Percentiles rank a stretch among this genome's conserved stretches.
Conservation (phyloP, 305 asterid genomes). For the Fraxinus albicans region DNA sequence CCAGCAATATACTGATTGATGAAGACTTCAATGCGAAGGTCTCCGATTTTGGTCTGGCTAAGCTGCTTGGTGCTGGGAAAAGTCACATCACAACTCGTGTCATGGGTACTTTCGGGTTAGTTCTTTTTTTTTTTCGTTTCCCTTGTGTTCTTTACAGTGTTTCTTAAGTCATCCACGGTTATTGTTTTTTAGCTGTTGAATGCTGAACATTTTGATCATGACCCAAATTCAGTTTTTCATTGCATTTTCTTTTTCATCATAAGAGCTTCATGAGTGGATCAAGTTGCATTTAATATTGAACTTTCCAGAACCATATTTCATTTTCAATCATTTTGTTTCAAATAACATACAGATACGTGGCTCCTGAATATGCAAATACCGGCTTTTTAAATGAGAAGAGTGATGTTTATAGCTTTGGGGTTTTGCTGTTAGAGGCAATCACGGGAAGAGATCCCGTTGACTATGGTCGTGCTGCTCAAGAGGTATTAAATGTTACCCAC, state of each 20-base stretch:
- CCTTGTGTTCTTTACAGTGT: not conserved
- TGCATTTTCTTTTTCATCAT: not conserved
- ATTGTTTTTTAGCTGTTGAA: not conserved
- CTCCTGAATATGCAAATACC: constrained; percentile 60
- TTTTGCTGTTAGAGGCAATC: constrained; percentile 47
- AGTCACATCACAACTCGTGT: constrained; percentile 63
- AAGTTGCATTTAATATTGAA: not conserved
- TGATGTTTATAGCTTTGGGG: constrained; percentile 56
- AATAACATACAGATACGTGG: constrained; percentile 43
- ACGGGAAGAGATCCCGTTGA: constrained; percentile 60
- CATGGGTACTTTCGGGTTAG: constrained; percentile 68
- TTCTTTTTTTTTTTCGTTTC: constrained; percentile 5
- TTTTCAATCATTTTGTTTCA: not conserved
- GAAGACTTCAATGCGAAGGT: constrained; percentile 55
- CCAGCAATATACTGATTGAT: constrained; percentile 59
- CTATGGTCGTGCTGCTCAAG: constrained; percentile 53
- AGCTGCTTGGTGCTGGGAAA: constrained; percentile 54
- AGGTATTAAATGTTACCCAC: constrained; percentile 29
- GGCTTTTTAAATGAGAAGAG: constrained; percentile 56
- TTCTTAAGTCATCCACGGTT: not conserved
- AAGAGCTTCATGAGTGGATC: not conserved
- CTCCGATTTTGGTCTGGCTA: constrained; percentile 62
- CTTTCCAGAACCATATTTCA: not conserved
- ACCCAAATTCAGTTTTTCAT: not conserved
- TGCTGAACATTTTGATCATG: not conserved